Evolutionary conservation across 2,329 filamentous ascomycete genomes (phyloP).

Genomic region (Ascochyta clinopodiicola): DNA sequence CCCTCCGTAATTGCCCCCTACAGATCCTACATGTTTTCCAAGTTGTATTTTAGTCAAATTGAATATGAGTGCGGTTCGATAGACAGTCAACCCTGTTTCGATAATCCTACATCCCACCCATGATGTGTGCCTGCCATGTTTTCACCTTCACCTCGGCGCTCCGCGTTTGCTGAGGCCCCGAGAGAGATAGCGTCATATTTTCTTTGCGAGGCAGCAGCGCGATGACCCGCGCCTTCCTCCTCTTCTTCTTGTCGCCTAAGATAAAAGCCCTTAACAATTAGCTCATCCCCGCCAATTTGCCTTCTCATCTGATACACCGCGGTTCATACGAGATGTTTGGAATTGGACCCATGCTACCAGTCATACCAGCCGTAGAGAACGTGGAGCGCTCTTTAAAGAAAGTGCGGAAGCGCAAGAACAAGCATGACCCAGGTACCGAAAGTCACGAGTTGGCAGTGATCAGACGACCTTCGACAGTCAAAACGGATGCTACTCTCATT

Average conservation of each 20-base stretch:
- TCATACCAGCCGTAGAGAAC: not conserved
- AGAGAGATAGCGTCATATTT: not conserved
- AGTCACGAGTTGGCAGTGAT: not conserved
- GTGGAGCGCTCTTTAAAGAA: not conserved
- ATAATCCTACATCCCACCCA: not conserved
- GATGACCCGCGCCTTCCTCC: not conserved
- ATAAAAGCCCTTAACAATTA: not conserved
- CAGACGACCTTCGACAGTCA: not conserved
- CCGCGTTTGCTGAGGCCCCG: not conserved
- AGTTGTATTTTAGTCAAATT: constrained; percentile 24
- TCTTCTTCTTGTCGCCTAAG: not conserved
- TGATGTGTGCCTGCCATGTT: not conserved
- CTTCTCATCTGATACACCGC: not conserved
- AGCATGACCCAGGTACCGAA: not conserved
- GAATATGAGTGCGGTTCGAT: constrained; percentile 20
- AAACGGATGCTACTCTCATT: constrained; percentile 3
- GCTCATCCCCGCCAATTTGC: not conserved
- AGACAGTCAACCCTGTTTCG: constrained; percentile 12
- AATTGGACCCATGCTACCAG: constrained; percentile 9
- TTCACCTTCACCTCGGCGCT: constrained; percentile 10
- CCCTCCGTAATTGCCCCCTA: constrained; percentile 20
- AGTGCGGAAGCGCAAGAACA: not conserved
- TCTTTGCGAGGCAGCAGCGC: not conserved
- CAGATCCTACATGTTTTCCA: constrained; percentile 15
- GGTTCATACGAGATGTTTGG: constrained; percentile 5